phyloP scores from a whole-genome alignment of 148 eudicot species.

The Vaccinium macrocarpon region DNA sequence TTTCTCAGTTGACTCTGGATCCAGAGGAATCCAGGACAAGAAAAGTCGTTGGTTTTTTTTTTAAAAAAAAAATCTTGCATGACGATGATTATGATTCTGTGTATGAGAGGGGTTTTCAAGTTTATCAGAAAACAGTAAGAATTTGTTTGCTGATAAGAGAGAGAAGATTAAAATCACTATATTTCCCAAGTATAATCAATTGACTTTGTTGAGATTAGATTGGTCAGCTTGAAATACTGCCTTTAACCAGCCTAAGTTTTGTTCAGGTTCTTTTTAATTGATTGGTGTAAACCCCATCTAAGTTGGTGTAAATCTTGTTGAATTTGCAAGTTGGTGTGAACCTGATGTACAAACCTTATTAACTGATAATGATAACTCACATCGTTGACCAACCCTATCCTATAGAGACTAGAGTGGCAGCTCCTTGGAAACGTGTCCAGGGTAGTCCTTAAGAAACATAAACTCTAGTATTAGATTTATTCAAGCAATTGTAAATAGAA shows the following conservation, averaged over 20 bases:
- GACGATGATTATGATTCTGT: background rate
- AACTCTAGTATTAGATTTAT: background rate
- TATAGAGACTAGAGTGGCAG: background rate
- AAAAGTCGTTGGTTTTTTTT: background rate
- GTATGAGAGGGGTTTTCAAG: background rate
- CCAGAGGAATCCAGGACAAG: background rate
- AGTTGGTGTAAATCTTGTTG: background rate
- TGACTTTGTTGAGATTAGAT: background rate
- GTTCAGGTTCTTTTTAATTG: background rate
- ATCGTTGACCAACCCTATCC: background rate
- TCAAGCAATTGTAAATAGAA: background rate
- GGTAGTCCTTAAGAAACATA: background rate
- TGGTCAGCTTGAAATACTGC: background rate
- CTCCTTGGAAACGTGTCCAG: background rate
- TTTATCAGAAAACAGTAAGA: background rate
- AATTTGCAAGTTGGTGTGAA: background rate
- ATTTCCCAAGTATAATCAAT: background rate
- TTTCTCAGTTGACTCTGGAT: background rate
- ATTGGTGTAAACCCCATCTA: background rate
- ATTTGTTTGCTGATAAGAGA: background rate
- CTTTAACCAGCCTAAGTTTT: background rate
- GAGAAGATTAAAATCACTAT: background rate
- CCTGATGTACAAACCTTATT: background rate
- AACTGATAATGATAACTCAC: background rate
- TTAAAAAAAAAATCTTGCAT: too few species aligned